Evolutionary conservation across 2,329 filamentous ascomycete species (phyloP).

Genomic region (Aurifilum marmelostoma): DNA sequence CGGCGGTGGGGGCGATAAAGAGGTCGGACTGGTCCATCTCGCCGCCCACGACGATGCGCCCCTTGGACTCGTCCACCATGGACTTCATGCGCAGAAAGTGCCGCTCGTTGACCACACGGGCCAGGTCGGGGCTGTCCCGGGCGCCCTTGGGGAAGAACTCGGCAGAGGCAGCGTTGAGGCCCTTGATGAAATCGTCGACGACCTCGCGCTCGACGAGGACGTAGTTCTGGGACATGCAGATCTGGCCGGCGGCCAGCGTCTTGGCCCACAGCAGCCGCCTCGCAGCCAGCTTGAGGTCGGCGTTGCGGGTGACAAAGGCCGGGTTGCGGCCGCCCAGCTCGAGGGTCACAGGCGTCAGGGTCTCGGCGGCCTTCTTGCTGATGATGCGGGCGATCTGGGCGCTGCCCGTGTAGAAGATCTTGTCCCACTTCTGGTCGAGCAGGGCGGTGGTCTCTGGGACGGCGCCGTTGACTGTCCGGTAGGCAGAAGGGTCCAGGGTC

Average conservation of each 20-base stretch:
- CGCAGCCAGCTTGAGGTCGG: conserved; percentile 79
- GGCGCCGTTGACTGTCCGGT: conserved; percentile 77
- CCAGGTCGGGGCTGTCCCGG: conserved; percentile 76
- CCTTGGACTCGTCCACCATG: conserved; percentile 83
- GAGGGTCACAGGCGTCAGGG: conserved; percentile 83
- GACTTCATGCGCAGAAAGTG: conserved; percentile 84
- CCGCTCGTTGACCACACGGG: conserved; percentile 76
- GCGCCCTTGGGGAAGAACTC: conserved; percentile 85
- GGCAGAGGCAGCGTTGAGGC: conserved; percentile 71
- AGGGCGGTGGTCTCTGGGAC: conserved; percentile 80
- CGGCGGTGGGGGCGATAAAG: conserved; percentile 90
- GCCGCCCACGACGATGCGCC: conserved; percentile 86
- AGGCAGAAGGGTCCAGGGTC: conserved; percentile 76
- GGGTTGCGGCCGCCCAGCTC: conserved; percentile 94
- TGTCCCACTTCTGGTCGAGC: conserved; percentile 91
- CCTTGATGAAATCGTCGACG: conserved; percentile 70
- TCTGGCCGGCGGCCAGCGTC: conserved; percentile 81
- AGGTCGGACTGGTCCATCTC: conserved; percentile 77
- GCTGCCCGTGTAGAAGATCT: conserved; percentile 95
- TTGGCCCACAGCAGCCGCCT: conserved; percentile 89
- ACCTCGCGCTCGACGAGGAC: conserved; percentile 79
- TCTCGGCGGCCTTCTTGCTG: conserved; percentile 84
- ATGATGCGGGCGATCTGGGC: conserved; percentile 81
- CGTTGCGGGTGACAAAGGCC: conserved; percentile 84
- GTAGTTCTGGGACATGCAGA: conserved; percentile 94